Percentiles rank a stretch among this genome's conserved stretches.
Conservation (phyloP, 2,329 filamentous ascomycete species). For the Ampelomyces quisqualis region DNA sequence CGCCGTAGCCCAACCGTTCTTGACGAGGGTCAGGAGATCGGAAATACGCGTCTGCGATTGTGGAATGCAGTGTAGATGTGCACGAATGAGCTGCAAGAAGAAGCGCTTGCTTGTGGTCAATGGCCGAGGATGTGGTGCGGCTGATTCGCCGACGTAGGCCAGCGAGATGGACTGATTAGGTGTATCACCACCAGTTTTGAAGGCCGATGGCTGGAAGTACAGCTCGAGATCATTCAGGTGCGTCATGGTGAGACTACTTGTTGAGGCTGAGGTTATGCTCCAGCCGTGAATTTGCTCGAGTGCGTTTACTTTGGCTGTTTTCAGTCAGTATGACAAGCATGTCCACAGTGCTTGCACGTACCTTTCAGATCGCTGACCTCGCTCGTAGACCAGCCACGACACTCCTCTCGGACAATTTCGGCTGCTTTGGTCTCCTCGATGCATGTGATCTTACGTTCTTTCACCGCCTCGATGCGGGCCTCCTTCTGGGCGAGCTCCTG, state of each 20-base stretch:
- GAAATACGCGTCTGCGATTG: slow-evolving; percentile 60
- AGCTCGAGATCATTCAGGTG: slow-evolving; percentile 73
- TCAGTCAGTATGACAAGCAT: slow-evolving; percentile 40
- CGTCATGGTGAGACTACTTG: slow-evolving; percentile 66
- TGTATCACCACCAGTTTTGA: slow-evolving; percentile 51
- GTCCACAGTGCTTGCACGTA: slow-evolving; percentile 44
- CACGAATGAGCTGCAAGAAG: slow-evolving; percentile 70
- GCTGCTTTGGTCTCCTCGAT: slow-evolving; percentile 76
- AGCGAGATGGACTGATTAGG: slow-evolving; percentile 60
- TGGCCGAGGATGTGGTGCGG: slow-evolving; percentile 56
- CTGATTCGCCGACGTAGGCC: slow-evolving; percentile 65
- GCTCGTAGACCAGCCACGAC: slow-evolving; percentile 79
- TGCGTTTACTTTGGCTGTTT: slow-evolving; percentile 61
- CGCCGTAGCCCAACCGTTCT: slow-evolving; percentile 66
- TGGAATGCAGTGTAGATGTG: slow-evolving; percentile 63
- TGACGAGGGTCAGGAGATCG: slow-evolving; percentile 61
- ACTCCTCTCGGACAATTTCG: slow-evolving; percentile 81
- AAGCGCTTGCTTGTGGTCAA: slow-evolving; percentile 70
- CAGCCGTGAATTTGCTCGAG: slow-evolving; percentile 70
- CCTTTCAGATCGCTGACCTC: slow-evolving; percentile 81
- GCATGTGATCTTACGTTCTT: slow-evolving; percentile 67
- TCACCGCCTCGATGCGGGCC: slow-evolving; percentile 61
- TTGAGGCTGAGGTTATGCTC: slow-evolving; percentile 65
- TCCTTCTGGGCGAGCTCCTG: slow-evolving; percentile 68
- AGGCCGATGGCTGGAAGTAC: slow-evolving; percentile 67